Percentiles rank a stretch among this genome's conserved stretches.
These are phyloP conservation scores for Kodamaea plutei DNA, from an alignment of 1,139 yeast species.

Conservation along the genomic window DNA sequence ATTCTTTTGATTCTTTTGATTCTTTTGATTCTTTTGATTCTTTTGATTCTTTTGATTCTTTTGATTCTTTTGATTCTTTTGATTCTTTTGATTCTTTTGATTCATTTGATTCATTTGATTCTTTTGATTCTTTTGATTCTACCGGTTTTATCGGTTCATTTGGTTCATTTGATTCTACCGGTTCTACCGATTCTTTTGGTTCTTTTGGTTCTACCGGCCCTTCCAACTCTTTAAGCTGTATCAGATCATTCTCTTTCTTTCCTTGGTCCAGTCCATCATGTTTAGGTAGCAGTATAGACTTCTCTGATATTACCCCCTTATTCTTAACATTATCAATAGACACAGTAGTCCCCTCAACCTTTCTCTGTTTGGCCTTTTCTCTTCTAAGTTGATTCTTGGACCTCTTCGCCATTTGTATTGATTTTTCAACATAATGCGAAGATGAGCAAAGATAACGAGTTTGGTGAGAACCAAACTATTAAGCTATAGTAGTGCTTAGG, in stretches of 20 bases:
- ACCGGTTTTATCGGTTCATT: background rate
- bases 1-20: background rate
- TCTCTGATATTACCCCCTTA: no score
- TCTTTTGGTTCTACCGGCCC: background rate
- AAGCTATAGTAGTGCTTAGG: no score
- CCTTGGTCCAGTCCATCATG: no score
- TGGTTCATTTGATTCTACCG: background rate
- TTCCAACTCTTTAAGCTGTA: background rate
- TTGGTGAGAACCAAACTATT: no score
- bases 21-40: background rate
- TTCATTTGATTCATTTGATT: background rate
- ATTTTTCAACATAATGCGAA: background rate
- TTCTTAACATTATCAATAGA: no score
- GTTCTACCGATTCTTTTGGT: background rate
- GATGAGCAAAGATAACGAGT: no score
- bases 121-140: background rate
- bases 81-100: background rate
- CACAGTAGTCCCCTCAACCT: slow-evolving; percentile 15
- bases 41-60: background rate
- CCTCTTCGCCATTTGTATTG: slow-evolving; percentile 27
- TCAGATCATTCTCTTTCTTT: background rate
- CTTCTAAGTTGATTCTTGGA: slow-evolving; percentile 63
- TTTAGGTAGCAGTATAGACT: no score
- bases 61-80: background rate
- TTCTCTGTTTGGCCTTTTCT: slow-evolving; percentile 53